These are phyloP conservation scores for Leucosporidium creatinivorum DNA, from an alignment of 768 basidiomycete species.

Conservation along the genomic window DNA sequence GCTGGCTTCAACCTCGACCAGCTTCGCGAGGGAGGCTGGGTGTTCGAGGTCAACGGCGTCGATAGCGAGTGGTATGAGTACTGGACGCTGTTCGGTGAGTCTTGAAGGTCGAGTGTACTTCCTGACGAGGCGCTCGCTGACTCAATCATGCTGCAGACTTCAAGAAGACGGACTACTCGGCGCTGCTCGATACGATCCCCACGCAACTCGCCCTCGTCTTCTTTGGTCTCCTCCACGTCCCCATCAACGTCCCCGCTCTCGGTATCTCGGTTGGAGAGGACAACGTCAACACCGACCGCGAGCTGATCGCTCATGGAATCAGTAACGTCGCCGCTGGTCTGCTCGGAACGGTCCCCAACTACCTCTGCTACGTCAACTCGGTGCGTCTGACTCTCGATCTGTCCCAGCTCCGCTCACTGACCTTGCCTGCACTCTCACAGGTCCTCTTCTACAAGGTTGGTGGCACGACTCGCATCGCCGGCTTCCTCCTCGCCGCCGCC, in stretches of 20 bases:
- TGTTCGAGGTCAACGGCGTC: slow-evolving; percentile 63
- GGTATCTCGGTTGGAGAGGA: slow-evolving; percentile 83
- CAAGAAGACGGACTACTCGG: slow-evolving; percentile 53
- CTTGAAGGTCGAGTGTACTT: no score
- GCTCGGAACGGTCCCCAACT: slow-evolving; percentile 67
- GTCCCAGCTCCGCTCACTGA: neutral
- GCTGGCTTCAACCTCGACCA: slow-evolving; percentile 54
- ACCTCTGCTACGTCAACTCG: slow-evolving; percentile 35
- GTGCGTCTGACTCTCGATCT: neutral
- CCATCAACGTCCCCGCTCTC: slow-evolving; percentile 49
- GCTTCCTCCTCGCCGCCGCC: slow-evolving; percentile 72
- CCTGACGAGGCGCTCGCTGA: neutral
- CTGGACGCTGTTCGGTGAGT: slow-evolving; percentile 66
- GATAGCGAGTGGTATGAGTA: slow-evolving; percentile 69
- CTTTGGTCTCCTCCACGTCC: slow-evolving; percentile 41
- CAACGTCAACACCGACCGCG: slow-evolving; percentile 76
- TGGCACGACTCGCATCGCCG: slow-evolving; percentile 72
- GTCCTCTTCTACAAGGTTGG: slow-evolving; percentile 81
- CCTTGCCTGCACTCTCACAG: slow-evolving; percentile 31
- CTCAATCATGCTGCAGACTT: slow-evolving; percentile 49
- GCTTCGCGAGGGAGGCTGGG: slow-evolving; percentile 66
- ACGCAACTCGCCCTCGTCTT: slow-evolving; percentile 80
- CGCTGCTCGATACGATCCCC: slow-evolving; percentile 75
- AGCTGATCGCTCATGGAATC: slow-evolving; percentile 85
- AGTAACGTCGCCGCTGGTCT: slow-evolving; percentile 78